Evolutionary conservation across 148 eudicot genomes (phyloP).

Genomic region (Rhododendron vialii): DNA sequence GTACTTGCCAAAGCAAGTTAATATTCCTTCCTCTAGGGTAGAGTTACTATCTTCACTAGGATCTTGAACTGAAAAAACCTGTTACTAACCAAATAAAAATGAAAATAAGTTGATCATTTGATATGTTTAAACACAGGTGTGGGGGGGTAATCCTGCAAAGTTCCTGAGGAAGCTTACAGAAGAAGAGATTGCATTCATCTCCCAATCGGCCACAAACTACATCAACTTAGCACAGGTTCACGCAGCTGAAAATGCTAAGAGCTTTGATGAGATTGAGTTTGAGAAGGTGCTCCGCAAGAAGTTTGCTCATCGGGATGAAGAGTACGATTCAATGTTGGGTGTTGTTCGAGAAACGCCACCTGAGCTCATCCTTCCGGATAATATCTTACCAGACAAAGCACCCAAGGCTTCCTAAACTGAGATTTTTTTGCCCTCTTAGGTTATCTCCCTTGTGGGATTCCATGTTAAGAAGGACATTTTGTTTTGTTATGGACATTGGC

Average conservation of each 20-base stretch:
- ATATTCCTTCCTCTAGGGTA: not conserved
- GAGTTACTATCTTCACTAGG: not conserved
- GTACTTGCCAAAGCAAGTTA: not conserved
- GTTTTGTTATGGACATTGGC: not conserved
- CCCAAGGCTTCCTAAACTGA: constrained; percentile 35
- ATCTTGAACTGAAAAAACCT: not conserved
- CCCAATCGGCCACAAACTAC: constrained; percentile 52
- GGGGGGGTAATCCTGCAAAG: constrained; percentile 76
- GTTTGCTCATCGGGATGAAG: constrained; percentile 51
- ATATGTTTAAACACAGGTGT: constrained; percentile 25
- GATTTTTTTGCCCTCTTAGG: not conserved
- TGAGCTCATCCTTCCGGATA: constrained; percentile 50
- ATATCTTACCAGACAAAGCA: constrained; percentile 40
- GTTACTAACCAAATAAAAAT: not conserved
- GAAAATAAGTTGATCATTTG: not conserved
- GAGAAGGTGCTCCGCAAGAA: constrained; percentile 63
- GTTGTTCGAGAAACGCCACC: constrained; percentile 57
- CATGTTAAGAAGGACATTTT: not conserved
- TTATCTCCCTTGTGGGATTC: not conserved
- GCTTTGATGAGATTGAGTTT: constrained; percentile 59
- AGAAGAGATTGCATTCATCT: constrained; percentile 54
- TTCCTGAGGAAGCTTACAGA: constrained; percentile 59
- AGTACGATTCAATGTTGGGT: constrained; percentile 53
- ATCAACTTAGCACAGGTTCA: constrained; percentile 50
- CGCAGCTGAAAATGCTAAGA: constrained; percentile 55